A percentile compares a stretch with the other conserved stretches of the same genome.
These are phyloP conservation scores for Apiotrichum laibachii DNA, from an alignment of 1,284 basidiomycete genomes.

Conservation along the genomic window DNA sequence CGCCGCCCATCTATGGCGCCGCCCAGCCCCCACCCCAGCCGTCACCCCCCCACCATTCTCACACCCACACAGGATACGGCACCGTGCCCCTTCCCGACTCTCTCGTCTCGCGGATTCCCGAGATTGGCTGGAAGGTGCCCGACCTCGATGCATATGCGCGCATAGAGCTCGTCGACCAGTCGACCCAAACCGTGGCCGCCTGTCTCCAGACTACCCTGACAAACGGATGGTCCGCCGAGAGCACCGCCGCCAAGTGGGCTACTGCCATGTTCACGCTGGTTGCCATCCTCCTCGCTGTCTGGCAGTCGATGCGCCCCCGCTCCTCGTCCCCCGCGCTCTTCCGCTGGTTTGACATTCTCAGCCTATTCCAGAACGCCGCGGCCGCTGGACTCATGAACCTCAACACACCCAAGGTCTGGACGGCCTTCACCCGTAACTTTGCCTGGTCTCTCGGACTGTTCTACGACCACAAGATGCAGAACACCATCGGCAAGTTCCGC, in stretches of 20 bases:
- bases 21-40: no score
- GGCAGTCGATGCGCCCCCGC: constrained; percentile 59
- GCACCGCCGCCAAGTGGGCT: constrained; percentile 71
- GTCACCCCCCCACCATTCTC: not conserved
- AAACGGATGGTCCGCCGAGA: constrained; percentile 81
- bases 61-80: constrained; percentile 57
- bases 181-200: constrained; percentile 69
- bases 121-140: constrained; percentile 80
- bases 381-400: constrained; percentile 72
- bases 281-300: constrained; percentile 64
- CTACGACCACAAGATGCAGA: constrained; percentile 64
- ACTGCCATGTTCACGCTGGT: constrained; percentile 68
- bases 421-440: constrained; percentile 78
- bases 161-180: constrained; percentile 67
- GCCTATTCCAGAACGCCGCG: constrained; percentile 77
- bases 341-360: constrained; percentile 72
- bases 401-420: constrained; percentile 81
- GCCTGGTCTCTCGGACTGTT: constrained; percentile 86
- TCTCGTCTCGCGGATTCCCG: constrained; percentile 61
- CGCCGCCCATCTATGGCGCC: no score
- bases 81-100: constrained; percentile 66
- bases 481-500: constrained; percentile 76
- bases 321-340: constrained; percentile 55
- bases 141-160: constrained; percentile 88
- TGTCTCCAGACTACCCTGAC: constrained; percentile 88